Evolutionary conservation across 805 yeast genomes (phyloP).

Genomic region (Schwanniomyces polymorphus): DNA sequence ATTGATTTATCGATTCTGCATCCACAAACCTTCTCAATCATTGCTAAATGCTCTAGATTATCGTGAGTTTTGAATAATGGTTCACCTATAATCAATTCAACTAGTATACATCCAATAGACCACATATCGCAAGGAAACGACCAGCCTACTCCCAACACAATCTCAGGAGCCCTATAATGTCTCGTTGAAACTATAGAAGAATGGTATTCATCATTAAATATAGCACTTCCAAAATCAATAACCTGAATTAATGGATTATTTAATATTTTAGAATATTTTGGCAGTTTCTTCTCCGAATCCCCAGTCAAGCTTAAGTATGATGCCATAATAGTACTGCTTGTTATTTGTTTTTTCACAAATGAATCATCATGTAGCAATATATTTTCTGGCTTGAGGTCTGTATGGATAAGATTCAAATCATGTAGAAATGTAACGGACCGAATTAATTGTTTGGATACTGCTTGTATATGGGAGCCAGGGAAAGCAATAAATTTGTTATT

Average conservation of each 20-base stretch:
- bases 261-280: constrained; percentile 49
- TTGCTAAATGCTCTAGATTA: constrained; percentile 88
- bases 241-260: constrained; percentile 80
- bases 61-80: constrained; percentile 95
- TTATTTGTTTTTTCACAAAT: constrained; percentile 36
- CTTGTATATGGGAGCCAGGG: constrained; percentile 91
- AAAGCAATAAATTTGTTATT: constrained; percentile 82
- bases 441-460: constrained; percentile 80
- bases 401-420: constrained; percentile 86
- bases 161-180: constrained; percentile 97
- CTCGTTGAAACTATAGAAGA: constrained; percentile 90
- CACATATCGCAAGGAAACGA: constrained; percentile 95
- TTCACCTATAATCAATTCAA: constrained; percentile 90
- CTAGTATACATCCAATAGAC: constrained; percentile 93
- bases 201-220: constrained; percentile 92
- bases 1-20: constrained; percentile 46
- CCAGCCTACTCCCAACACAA: constrained; percentile 94
- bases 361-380: constrained; percentile 65
- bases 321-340: constrained; percentile 32
- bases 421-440: constrained; percentile 87
- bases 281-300: constrained; percentile 20
- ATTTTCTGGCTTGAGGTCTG: constrained; percentile 96
- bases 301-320: constrained; percentile 27
- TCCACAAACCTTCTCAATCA: constrained; percentile 84
- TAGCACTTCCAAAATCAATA: constrained; percentile 97